A percentile compares a stretch with the other conserved stretches of the same genome.
Evolutionary conservation across 2,329 filamentous ascomycete species (phyloP).

Genomic region (Byssoonygena ceratinophila): DNA sequence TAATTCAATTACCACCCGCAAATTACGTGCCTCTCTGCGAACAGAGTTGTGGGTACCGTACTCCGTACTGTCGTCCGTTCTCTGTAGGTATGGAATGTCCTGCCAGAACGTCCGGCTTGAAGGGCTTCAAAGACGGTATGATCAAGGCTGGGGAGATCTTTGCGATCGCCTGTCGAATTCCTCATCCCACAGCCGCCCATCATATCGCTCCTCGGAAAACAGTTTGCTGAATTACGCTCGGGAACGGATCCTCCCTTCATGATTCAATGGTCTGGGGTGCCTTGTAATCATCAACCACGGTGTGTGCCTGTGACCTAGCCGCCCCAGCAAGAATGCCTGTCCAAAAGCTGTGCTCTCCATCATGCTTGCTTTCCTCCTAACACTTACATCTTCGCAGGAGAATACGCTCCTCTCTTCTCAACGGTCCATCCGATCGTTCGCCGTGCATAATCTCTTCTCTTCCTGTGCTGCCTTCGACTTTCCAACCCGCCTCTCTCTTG

Average conservation of each 20-base stretch:
- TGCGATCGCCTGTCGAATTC: too few relatives aligned
- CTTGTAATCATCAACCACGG: slow-evolving; percentile 7
- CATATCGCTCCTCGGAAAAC: too few relatives aligned
- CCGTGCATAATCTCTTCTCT: neutral
- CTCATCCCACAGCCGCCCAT: too few relatives aligned
- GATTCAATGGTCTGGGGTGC: slow-evolving; percentile 1
- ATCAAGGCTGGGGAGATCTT: neutral
- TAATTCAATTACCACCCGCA: neutral
- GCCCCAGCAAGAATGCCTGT: slow-evolving; percentile 11
- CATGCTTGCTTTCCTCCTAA: slow-evolving; percentile 3
- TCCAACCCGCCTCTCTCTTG: neutral
- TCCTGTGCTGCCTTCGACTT: neutral
- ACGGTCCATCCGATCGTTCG: neutral
- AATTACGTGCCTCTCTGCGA: neutral
- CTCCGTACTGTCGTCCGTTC: too few relatives aligned
- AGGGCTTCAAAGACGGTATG: neutral
- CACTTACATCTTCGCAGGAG: neutral
- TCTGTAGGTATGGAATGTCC: too few relatives aligned
- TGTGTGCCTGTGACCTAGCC: slow-evolving; percentile 12
- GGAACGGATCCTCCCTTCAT: neutral
- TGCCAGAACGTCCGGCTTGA: neutral
- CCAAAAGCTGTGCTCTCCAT: slow-evolving; percentile 6
- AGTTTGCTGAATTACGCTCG: too few relatives aligned
- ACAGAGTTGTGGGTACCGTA: too few relatives aligned
- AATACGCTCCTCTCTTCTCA: too few relatives aligned